Conservation (phyloP, 2,329 filamentous ascomycete species). For the Corynespora cassiicola region DNA sequence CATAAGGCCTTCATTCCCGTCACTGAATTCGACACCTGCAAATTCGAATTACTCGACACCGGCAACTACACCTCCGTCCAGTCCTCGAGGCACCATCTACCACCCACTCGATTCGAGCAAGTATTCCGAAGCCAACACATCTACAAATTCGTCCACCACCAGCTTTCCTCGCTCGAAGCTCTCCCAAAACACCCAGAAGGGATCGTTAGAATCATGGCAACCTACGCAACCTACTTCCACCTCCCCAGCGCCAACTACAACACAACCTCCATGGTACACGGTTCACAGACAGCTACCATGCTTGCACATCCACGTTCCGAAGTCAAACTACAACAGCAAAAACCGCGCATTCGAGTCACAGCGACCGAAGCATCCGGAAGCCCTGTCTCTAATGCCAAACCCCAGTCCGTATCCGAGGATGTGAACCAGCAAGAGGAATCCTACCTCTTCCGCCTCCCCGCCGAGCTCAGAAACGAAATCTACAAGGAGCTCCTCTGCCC, state of each 20-base stretch:
- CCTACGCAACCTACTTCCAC: conserved; percentile 26
- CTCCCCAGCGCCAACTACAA: conserved; percentile 26
- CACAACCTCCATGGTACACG: conserved; percentile 18
- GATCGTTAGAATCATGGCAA: conserved; percentile 4
- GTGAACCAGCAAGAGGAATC: conserved; percentile 18
- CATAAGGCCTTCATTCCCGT: conserved; percentile 8
- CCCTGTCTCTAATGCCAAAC: conserved; percentile 6
- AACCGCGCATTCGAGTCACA: conserved; percentile 10
- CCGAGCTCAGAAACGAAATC: conserved; percentile 68
- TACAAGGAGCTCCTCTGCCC: conserved; percentile 49
- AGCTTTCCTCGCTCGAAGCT: too few species aligned
- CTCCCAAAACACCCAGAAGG: neutral
- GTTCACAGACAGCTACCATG: conserved; percentile 9
- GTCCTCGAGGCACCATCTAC: too few species aligned
- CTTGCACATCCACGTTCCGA: conserved; percentile 12
- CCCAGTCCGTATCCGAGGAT: conserved; percentile 5
- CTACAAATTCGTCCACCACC: too few species aligned
- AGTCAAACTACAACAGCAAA: conserved; percentile 11
- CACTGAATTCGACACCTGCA: conserved; percentile 4
- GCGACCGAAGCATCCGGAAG: conserved; percentile 12
- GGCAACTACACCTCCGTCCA: conserved; percentile 4
- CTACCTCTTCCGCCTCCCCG: conserved; percentile 57
- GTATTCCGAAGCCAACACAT: conserved; percentile 8
- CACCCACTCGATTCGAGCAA: conserved; percentile 2
- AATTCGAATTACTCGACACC: conserved; percentile 6